Base-by-base conservation (phyloP, 2,329 filamentous ascomycete genomes). In the Ophiostoma populinum region DNA sequence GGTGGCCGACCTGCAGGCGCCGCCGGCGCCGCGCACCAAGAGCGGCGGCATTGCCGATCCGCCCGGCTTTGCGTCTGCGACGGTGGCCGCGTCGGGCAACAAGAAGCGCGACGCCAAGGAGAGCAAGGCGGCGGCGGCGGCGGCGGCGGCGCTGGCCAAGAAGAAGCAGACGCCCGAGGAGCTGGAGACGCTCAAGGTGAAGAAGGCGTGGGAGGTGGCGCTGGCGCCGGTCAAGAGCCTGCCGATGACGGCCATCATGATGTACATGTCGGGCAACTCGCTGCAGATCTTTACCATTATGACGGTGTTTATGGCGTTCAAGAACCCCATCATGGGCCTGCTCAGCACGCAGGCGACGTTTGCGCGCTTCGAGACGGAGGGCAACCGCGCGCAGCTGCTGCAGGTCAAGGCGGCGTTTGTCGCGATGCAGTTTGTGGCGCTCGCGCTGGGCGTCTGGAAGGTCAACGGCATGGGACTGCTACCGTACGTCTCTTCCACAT, bases 271-370 rank as follows among this genome's bases (percentile, higher is more conserved):
- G 21, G 90, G 90, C 50, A 98, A 95, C 61, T 85, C 82, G 42
- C 71, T 98, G 31, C 90, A 98, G 55, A 95, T 98, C 46, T 98
- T 98, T 64, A 92, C 80, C 58, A 95, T 98, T 58, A 95, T 95
- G 83, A 98, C 95, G 86, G 87, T 95, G 13, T 86, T 87, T 50
- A 95, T 94, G 80, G 76, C 92, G 30, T 98, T 98, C 68, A 95
- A 95, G 65, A 92, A 81, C 46, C 90, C 90, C 8, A 68, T 98
- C 41, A 72, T 82, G 56, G 90, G 86, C 22, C 61, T 95, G 30
- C 58, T 92, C 41, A 72, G 64, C 46, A 87, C 87, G 32, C 85
- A 90, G 51, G 70, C 76, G 50, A 81, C 80, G n/a, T 95, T 98
- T 55, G 73, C 82, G 51, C 77, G 79, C 42, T 92, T 92, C 56